Evolutionary conservation across 75 land plant species (phyloP).

Genomic region (Pseudotsuga menziesii): DNA sequence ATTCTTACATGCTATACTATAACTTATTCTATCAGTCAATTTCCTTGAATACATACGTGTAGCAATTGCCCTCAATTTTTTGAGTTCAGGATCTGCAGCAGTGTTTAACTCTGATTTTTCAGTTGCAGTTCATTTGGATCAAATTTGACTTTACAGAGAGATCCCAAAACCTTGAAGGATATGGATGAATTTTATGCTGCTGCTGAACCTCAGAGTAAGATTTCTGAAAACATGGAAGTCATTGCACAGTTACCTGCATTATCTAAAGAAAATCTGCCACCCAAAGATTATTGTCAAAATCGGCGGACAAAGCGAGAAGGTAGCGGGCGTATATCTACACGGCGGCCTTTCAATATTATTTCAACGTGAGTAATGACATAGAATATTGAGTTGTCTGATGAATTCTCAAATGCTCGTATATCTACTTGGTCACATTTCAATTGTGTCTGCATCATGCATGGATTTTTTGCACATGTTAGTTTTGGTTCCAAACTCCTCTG

Average conservation of each 20-base stretch:
- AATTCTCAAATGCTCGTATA: background rate
- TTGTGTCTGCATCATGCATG: background rate
- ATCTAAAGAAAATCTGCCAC: background rate
- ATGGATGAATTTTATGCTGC: background rate
- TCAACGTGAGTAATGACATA: constrained; percentile 1
- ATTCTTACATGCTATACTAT: background rate
- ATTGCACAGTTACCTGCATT: background rate
- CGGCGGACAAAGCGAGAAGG: constrained; percentile 9
- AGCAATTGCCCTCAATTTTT: background rate
- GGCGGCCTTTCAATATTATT: constrained; percentile 1
- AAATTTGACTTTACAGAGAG: background rate
- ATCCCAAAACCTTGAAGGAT: background rate
- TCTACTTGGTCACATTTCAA: background rate
- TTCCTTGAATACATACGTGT: too few relatives aligned
- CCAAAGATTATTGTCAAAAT: background rate
- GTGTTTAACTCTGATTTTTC: background rate
- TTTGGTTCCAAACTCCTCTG: background rate
- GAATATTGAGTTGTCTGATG: too few relatives aligned
- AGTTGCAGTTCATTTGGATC: constrained; percentile 4
- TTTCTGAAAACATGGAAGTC: background rate
- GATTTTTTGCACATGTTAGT: background rate
- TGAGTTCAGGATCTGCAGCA: too few relatives aligned
- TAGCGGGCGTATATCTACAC: constrained; percentile 1
- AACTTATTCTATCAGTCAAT: background rate
- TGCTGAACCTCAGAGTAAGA: background rate